Evolutionary conservation across 768 basidiomycete genomes (phyloP).

Genomic region (Mycena vulgaris): DNA sequence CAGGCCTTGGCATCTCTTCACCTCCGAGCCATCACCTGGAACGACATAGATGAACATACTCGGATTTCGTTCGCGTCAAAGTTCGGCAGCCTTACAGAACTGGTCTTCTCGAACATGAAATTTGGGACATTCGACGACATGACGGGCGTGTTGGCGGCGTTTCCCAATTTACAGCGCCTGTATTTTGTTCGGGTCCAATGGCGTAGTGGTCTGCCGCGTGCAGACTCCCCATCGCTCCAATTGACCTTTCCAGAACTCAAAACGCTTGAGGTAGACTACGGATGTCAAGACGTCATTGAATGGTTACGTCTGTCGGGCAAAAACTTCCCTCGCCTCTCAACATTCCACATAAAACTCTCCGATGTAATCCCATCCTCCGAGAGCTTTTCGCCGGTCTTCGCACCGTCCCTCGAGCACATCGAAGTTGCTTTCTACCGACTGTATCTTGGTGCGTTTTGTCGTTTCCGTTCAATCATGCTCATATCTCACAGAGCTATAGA

Average conservation of each 20-base stretch:
- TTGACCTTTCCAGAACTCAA: not conserved
- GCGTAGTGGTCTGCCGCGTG: not conserved
- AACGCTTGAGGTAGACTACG: conserved; percentile 16
- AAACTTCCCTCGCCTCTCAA: conserved; percentile 8
- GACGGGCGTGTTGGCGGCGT: conserved; percentile 1
- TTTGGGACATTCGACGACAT: conserved; percentile 18
- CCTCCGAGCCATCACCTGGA: conserved; percentile 18
- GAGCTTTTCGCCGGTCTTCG: not conserved
- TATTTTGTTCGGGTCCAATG: conserved; percentile 11
- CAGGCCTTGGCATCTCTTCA: conserved; percentile 2
- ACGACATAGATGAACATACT: not conserved
- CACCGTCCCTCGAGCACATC: not conserved
- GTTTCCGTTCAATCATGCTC: not conserved
- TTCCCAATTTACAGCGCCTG: conserved; percentile 8
- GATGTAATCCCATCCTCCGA: not conserved
- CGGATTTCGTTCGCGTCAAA: not conserved
- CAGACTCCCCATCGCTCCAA: not conserved
- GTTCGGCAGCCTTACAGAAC: conserved; percentile 7
- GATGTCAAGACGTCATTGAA: conserved; percentile 8
- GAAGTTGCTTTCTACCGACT: conserved; percentile 5
- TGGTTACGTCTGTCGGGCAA: not conserved
- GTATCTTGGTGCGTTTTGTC: not conserved
- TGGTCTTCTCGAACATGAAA: conserved; percentile 12
- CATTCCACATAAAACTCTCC: conserved; percentile 6
- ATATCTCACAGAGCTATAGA: not conserved